Base-by-base conservation (phyloP, 495 filamentous ascomycete genomes). In the Penicillium nucicola region DNA sequence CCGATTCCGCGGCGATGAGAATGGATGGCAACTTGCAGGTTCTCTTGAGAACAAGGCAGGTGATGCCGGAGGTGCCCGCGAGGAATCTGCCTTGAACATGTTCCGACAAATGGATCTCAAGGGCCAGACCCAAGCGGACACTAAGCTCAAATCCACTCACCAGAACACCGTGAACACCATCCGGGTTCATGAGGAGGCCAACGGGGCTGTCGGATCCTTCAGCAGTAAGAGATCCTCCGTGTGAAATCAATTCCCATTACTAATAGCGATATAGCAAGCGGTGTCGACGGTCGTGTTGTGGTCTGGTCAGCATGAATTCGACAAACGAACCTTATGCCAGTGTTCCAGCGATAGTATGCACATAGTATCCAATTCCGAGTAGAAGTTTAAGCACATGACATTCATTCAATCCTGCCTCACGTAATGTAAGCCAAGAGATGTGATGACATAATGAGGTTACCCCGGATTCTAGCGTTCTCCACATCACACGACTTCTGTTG, bases 91-190 rank as follows among this genome's bases (percentile, higher is more conserved):
- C n/a, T 76, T 97, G 64, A 96, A 97, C 66, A 97, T 97, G 95
- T 98, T 98, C 78, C 82, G 82, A 64, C 91, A 96, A 72, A 96
- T 98, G 95, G 93, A 98, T 66, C 76, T 97, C 52, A 96, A 91
- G 76, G 93, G 93, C 32, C 95, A 96, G 70, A 69, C 77, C 18
- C 85, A 84, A 57, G 90, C 90, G 55, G 90, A 97, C 64, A 96
- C 90, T 7, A 88, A 93, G 71, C 76, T 97, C 51, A 95, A 93
- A 72, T 97, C 93, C 6, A 84, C 92, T 36, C 93, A 98, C 72
- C 93, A 98, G 68, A 98, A 98, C 70, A 96, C 92, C 25, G 92
- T 98, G 61, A 86, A 81, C 58, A 95, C 84, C 5, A 65, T 97
- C 13, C 80, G 93, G 34, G 72, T 77, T 13, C 96, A 86, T 64